Evolutionary conservation across 371 early-diverging fungal species (phyloP).

Genomic region (Rhizomucor pusillus): DNA sequence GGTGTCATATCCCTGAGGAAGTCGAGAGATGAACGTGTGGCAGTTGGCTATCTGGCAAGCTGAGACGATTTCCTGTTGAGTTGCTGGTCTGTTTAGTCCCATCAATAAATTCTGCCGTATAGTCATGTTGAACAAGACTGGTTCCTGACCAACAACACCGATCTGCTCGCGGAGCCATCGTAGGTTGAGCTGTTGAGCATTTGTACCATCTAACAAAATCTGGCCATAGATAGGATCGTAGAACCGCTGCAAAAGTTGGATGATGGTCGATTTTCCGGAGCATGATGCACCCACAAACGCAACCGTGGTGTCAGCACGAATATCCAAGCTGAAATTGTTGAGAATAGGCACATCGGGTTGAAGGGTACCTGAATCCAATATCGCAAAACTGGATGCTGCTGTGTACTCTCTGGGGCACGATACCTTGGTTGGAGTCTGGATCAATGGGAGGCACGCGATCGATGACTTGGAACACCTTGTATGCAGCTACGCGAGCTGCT

Average conservation of each 20-base stretch:
- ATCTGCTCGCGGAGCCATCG: slow-evolving; percentile 43
- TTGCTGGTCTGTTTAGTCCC: slow-evolving; percentile 37
- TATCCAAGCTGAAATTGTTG: slow-evolving; percentile 56
- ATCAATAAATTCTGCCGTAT: slow-evolving; percentile 30
- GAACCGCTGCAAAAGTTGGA: slow-evolving; percentile 71
- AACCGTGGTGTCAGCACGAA: slow-evolving; percentile 63
- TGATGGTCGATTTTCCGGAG: slow-evolving; percentile 61
- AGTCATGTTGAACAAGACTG: slow-evolving; percentile 62
- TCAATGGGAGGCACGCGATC: slow-evolving; percentile 70
- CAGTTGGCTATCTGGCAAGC: slow-evolving; percentile 70
- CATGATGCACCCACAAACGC: slow-evolving; percentile 61
- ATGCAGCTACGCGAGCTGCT: slow-evolving; percentile 60
- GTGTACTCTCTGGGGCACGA: slow-evolving; percentile 36
- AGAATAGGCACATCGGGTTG: slow-evolving; percentile 60
- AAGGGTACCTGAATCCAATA: slow-evolving; percentile 75
- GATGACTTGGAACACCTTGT: slow-evolving; percentile 69
- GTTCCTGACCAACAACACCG: slow-evolving; percentile 62
- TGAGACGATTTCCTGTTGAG: slow-evolving; percentile 36
- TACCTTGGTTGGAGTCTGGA: slow-evolving; percentile 38
- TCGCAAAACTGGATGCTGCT: slow-evolving; percentile 49
- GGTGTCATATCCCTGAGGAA: slow-evolving; percentile 78
- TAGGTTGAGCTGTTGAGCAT: slow-evolving; percentile 44
- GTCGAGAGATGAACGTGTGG: slow-evolving; percentile 68
- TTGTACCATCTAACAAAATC: slow-evolving; percentile 38
- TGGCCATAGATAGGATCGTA: slow-evolving; percentile 55